Base-by-base conservation (phyloP, 1,139 yeast genomes). In the Magnusiomyces suaveolens region DNA sequence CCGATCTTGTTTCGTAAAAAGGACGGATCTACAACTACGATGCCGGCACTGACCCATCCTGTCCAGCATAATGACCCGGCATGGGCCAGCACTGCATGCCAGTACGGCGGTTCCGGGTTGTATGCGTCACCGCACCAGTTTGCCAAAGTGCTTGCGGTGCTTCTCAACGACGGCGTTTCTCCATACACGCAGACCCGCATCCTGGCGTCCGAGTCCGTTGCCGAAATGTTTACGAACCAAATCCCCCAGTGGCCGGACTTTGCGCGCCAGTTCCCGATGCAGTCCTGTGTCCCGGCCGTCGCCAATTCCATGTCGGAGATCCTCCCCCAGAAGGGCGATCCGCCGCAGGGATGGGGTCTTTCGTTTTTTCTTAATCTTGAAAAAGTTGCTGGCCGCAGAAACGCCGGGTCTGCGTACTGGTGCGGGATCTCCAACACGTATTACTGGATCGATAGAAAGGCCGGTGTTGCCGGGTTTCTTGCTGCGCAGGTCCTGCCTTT, bases 21-120 rank as follows among this genome's bases (percentile, higher is more conserved):
- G n/a, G 48, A 26, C 24, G 52, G 52, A 3, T 21, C 32, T 14
- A 21, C 43, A 3, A 33, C 23, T 20, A 38, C 51, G 4, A 48
- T 50, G 38, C 59, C 44, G 4, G 12, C 24, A 2, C 38, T 46
- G n/a, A 26, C 20, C 29, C 48, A 46, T n/a, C 20, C 38, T 8
- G 39, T 38, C 4, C 43, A 20, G 36, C 3, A 25, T 44, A 46
- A 50, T 23, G 26, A 23, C 39, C 25, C 23, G 24, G 26, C 29
- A 20, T 24, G 20, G 48, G 51, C 50, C 33, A 36, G 52, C 2
- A 1, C 24, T 43, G 39, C 21, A 2, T 21, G 8, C 33, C 29
- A 39, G 63, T 62, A 23, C 73, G 70, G 80, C 3, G 81, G 81
- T 21, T 78, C 74, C 52, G 81, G 81, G 1, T 65, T 74, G 52